Evolutionary conservation across 2,329 filamentous ascomycete species (phyloP).

Genomic region (Ophiostoma triangulosporum): DNA sequence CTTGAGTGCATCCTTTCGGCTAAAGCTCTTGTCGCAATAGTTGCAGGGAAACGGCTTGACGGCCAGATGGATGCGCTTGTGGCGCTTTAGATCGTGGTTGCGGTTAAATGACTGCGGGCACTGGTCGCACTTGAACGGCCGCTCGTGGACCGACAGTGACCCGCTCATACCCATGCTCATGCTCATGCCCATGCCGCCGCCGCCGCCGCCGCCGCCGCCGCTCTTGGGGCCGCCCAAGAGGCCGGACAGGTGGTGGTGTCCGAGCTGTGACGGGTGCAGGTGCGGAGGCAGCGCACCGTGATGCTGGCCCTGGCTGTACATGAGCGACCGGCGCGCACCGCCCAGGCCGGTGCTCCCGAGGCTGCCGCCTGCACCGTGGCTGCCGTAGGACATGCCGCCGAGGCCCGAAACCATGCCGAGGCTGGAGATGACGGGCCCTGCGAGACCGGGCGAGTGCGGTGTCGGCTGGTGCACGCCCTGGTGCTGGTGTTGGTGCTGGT

Average conservation of each 20-base stretch:
- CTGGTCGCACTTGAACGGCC: constrained; percentile 87
- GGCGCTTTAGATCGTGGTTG: constrained; percentile 90
- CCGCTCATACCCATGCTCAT: constrained; percentile 29
- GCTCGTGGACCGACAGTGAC: constrained; percentile 43
- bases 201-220: constrained; percentile 49
- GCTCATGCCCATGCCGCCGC: constrained; percentile 39
- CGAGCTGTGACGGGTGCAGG: constrained; percentile 2
- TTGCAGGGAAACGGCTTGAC: constrained; percentile 92
- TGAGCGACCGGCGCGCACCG: constrained; percentile 2
- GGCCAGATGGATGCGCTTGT: constrained; percentile 87
- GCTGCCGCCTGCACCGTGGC: not conserved
- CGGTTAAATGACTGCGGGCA: constrained; percentile 91
- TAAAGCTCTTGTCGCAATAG: constrained; percentile 93
- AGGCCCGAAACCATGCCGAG: constrained; percentile 6
- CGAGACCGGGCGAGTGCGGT: constrained; percentile 6
- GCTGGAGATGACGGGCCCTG: constrained; percentile 9
- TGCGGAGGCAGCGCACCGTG: constrained; percentile 20
- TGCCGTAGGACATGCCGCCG: constrained; percentile 8
- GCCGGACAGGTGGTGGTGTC: constrained; percentile 40
- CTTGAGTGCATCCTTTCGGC: constrained; percentile 91
- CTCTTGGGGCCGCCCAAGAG: constrained; percentile 28
- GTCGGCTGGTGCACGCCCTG: not conserved
- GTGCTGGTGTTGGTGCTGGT: not conserved
- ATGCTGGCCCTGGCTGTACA: constrained; percentile 9
- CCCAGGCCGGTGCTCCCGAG: not conserved